Evolutionary conservation across 768 basidiomycete genomes (phyloP).

Genomic region (Tricholoma sp.): DNA sequence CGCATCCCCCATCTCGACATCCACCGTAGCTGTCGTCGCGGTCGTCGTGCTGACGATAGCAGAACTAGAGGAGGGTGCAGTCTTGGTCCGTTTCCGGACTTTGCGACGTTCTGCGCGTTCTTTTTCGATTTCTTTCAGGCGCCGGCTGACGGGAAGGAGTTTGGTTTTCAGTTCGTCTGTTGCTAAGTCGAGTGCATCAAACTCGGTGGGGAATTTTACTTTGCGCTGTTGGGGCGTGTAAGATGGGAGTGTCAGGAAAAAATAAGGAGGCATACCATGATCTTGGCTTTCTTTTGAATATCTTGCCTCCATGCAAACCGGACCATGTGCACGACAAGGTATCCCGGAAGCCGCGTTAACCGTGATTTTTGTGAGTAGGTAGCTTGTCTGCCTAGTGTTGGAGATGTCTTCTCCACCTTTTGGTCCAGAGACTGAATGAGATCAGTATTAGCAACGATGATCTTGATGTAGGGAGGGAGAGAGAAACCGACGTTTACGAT

Average conservation of each 20-base stretch:
- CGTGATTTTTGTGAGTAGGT: slow-evolving; percentile 77
- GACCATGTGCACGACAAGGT: slow-evolving; percentile 90
- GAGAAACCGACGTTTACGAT: slow-evolving; percentile 60
- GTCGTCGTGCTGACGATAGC: slow-evolving; percentile 14
- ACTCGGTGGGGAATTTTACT: slow-evolving; percentile 89
- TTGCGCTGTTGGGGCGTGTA: slow-evolving; percentile 47
- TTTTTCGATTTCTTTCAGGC: slow-evolving; percentile 76
- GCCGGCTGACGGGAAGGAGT: slow-evolving; percentile 63
- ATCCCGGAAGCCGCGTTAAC: slow-evolving; percentile 77
- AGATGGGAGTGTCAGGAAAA: background rate
- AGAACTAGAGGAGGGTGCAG: slow-evolving; percentile 18
- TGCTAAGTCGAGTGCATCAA: slow-evolving; percentile 78
- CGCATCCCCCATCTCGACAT: slow-evolving; percentile 48
- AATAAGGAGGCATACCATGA: slow-evolving; percentile 59
- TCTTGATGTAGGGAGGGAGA: background rate
- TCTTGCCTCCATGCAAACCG: slow-evolving; percentile 94
- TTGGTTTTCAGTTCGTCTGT: slow-evolving; percentile 75
- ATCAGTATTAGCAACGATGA: background rate
- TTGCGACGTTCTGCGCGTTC: slow-evolving; percentile 81
- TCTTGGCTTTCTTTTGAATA: slow-evolving; percentile 90
- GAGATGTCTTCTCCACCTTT: slow-evolving; percentile 80
- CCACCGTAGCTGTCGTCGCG: slow-evolving; percentile 24
- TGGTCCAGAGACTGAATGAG: slow-evolving; percentile 70
- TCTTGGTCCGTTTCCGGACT: slow-evolving; percentile 71
- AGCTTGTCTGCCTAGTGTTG: slow-evolving; percentile 74